Conservation (phyloP, 441 rosid genomes). For the Gossypium davidsonii region DNA sequence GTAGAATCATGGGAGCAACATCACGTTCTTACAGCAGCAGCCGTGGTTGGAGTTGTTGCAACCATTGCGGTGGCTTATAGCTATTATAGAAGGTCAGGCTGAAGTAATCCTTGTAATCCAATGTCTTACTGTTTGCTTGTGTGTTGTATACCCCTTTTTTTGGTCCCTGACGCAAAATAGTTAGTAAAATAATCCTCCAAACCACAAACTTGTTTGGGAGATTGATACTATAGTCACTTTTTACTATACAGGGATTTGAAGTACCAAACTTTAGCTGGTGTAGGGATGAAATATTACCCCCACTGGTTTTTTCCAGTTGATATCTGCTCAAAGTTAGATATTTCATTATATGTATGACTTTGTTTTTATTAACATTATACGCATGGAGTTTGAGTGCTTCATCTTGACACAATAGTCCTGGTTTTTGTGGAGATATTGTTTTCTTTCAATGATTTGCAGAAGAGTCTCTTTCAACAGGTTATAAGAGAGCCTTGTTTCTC, state of each 20-base stretch:
- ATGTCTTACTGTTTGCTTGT: slow-evolving; percentile 10
- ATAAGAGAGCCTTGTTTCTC: not conserved
- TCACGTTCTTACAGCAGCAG: slow-evolving; percentile 43
- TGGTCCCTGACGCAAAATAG: slow-evolving; percentile 12
- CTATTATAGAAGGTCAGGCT: slow-evolving; percentile 45
- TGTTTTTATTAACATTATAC: too few relatives aligned
- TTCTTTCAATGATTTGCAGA: not conserved
- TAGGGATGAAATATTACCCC: slow-evolving; percentile 10
- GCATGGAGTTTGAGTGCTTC: not conserved
- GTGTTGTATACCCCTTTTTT: slow-evolving; percentile 12
- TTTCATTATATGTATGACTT: not conserved
- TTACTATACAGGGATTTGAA: slow-evolving; percentile 6
- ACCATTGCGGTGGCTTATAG: slow-evolving; percentile 56
- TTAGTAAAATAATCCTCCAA: slow-evolving; percentile 27
- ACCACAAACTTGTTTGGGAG: slow-evolving; percentile 14
- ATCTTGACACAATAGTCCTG: not conserved
- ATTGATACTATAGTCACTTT: slow-evolving; percentile 2
- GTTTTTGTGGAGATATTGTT: not conserved
- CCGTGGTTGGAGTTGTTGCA: slow-evolving; percentile 57
- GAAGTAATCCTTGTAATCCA: slow-evolving; percentile 22
- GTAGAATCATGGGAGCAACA: slow-evolving; percentile 42
- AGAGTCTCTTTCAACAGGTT: not conserved
- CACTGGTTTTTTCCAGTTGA: not conserved
- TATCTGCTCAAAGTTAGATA: not conserved
- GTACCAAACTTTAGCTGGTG: slow-evolving; percentile 16